Evolutionary conservation across 2,329 filamentous ascomycete genomes (phyloP).

Genomic region (Penicillium thymicola): DNA sequence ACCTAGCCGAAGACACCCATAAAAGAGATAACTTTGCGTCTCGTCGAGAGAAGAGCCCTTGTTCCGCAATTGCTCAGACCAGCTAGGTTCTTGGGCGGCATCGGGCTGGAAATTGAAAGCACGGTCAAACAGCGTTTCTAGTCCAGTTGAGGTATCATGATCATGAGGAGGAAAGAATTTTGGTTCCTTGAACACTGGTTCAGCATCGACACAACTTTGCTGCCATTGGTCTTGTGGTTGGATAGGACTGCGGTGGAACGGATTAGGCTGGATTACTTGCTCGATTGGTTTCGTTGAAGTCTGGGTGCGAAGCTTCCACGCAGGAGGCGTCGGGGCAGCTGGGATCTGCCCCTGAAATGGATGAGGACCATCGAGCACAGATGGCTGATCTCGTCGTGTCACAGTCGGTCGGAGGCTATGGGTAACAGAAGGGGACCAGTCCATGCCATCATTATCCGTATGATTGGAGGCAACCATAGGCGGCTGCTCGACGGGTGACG

Average conservation of each 20-base stretch:
- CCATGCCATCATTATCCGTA: slow-evolving; percentile 46
- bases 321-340: slow-evolving; percentile 38
- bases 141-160: slow-evolving; percentile 42
- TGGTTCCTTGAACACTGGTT: slow-evolving; percentile 42
- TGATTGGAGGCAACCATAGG: slow-evolving; percentile 36
- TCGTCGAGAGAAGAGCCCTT: slow-evolving; percentile 6
- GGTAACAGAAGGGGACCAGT: slow-evolving; percentile 49
- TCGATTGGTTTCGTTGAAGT: slow-evolving; percentile 34
- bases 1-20: slow-evolving; percentile 30
- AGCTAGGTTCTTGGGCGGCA: slow-evolving; percentile 22
- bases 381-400: slow-evolving; percentile 29
- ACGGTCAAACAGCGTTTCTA: slow-evolving; percentile 47
- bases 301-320: slow-evolving; percentile 40
- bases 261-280: slow-evolving; percentile 35
- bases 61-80: slow-evolving; percentile 15
- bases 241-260: slow-evolving; percentile 35
- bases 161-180: slow-evolving; percentile 46
- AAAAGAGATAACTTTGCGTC: slow-evolving; percentile 20
- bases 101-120: slow-evolving; percentile 42
- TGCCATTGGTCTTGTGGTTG: slow-evolving; percentile 24
- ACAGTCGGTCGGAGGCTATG: slow-evolving; percentile 34
- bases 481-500: slow-evolving; percentile 18
- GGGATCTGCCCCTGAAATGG: slow-evolving; percentile 47
- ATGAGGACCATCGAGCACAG: slow-evolving; percentile 33
- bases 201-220: slow-evolving; percentile 16